Evolutionary conservation across 2,329 filamentous ascomycete genomes (phyloP).

Genomic region (Zymoseptoria ardabiliae): DNA sequence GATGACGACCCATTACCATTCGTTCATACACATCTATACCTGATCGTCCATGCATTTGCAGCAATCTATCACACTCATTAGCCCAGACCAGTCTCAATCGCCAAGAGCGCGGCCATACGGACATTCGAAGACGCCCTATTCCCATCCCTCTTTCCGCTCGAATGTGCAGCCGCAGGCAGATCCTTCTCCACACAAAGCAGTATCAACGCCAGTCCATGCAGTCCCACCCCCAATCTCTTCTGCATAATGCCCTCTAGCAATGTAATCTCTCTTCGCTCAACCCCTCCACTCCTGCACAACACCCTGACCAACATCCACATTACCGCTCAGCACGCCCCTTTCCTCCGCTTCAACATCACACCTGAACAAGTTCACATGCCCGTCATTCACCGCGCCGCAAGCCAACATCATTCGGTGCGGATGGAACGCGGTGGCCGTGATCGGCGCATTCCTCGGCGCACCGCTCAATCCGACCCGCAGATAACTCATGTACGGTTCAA

Average conservation of each 20-base stretch:
- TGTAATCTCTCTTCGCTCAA: constrained; percentile 2
- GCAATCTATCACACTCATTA: too few relatives aligned
- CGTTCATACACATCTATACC: too few relatives aligned
- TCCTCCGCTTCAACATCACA: constrained; percentile 23
- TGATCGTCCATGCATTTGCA: too few relatives aligned
- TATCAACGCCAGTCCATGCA: neutral
- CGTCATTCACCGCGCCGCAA: constrained; percentile 76
- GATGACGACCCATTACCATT: too few relatives aligned
- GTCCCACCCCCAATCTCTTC: neutral
- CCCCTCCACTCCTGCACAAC: constrained; percentile 4
- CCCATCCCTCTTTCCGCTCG: too few relatives aligned
- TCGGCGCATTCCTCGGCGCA: constrained; percentile 55
- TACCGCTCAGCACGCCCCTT: constrained; percentile 2
- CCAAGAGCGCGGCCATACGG: too few relatives aligned
- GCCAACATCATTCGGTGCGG: constrained; percentile 88
- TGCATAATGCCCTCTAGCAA: neutral
- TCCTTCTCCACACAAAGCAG: neutral
- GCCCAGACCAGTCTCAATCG: too few relatives aligned
- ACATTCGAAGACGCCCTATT: too few relatives aligned
- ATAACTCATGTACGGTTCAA: constrained; percentile 77
- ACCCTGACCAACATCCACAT: constrained; percentile 1
- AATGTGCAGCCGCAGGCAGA: too few relatives aligned
- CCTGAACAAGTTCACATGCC: constrained; percentile 78
- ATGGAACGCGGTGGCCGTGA: constrained; percentile 87
- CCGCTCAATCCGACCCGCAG: constrained; percentile 22